Base-by-base conservation (phyloP, 2,329 filamentous ascomycete species). In the Colletotrichum sp. region DNA sequence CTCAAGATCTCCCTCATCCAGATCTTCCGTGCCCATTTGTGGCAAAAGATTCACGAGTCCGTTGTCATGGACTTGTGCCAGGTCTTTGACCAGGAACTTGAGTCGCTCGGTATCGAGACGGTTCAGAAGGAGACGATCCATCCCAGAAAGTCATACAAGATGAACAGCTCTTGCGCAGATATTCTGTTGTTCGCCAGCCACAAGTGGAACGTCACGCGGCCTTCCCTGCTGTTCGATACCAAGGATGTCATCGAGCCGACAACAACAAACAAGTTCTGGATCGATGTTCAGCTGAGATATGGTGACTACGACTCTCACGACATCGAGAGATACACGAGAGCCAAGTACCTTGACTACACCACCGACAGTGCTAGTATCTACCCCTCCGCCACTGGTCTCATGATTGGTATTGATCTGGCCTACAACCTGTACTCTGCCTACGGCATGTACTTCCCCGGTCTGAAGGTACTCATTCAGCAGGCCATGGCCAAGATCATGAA, bases 401-500 rank as follows among this genome's bases (percentile, higher is more conserved):
- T 99, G 97, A 95, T 99, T 81, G 96, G 95, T 80, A 97, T 99
- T 76, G 97, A 99, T 86, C 90, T 99, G 81, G 96, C 97, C 0
- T 99, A 99, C 90, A 99, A 99, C 84, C 87, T 99, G 55, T 98
- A 98, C 88, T 98, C 97, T 9, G 97, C 97, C 0, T 99, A 98
- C 80, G 97, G 97, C 67, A 96, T 98, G 87, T 99, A 98, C 88
- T 99, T 99, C 92, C 97, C 97, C 63, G 97, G 97, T 82, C 87
- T 99, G 76, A 99, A 99, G 89, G 94, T 96, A 63, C 91, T 99
- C 28, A 89, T 99, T 30, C 97, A 99, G 85, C 96, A 98, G 84
- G 97, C 97, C 7, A 99, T 99, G 97, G 96, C 96, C 64, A 99
- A 99, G 92, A 92, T 99, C 83, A 99, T 99, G 97, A 99, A 99